phyloP scores from a whole-genome alignment of 2,329 filamentous ascomycete species.

The Trichoderma asperellum region DNA sequence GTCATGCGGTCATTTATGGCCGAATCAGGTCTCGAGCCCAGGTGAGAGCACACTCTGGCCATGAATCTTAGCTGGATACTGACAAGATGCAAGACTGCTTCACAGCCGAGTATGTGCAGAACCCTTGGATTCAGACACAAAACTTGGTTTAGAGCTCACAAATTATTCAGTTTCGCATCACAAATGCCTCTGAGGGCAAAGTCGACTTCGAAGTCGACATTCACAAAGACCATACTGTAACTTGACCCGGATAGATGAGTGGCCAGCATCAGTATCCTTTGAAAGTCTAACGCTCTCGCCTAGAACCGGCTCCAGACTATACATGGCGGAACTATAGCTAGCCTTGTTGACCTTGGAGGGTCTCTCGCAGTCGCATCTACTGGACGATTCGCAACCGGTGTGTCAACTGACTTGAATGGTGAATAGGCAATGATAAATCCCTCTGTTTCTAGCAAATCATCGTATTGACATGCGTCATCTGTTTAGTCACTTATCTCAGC shows the following conservation, averaged over 20 bases:
- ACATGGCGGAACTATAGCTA: constrained; percentile 79
- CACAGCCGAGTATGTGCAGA: constrained; percentile 33
- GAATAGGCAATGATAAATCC: not conserved
- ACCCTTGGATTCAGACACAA: not conserved
- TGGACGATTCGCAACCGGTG: constrained; percentile 64
- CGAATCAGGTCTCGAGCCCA: constrained; percentile 85
- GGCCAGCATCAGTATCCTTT: not conserved
- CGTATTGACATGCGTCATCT: constrained; percentile 18
- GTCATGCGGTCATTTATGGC: constrained; percentile 78
- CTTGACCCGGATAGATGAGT: constrained; percentile 30
- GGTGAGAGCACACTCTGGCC: constrained; percentile 54
- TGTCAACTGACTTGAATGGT: constrained; percentile 69
- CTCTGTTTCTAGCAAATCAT: not conserved
- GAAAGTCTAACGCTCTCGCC: not conserved
- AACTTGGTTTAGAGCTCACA: not conserved
- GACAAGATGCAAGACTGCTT: constrained; percentile 34
- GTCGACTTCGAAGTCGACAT: constrained; percentile 80
- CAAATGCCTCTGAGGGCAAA: constrained; percentile 64
- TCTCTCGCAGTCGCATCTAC: constrained; percentile 68
- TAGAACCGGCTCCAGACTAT: constrained; percentile 77
- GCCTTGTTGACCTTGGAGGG: constrained; percentile 70
- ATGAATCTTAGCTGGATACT: constrained; percentile 9
- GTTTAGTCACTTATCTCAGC: constrained; percentile 64
- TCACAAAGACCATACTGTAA: constrained; percentile 72
- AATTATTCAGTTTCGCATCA: constrained; percentile 63